Evolutionary conservation across 2,329 filamentous ascomycete genomes (phyloP).

Genomic region (Annulohypoxylon truncatum): DNA sequence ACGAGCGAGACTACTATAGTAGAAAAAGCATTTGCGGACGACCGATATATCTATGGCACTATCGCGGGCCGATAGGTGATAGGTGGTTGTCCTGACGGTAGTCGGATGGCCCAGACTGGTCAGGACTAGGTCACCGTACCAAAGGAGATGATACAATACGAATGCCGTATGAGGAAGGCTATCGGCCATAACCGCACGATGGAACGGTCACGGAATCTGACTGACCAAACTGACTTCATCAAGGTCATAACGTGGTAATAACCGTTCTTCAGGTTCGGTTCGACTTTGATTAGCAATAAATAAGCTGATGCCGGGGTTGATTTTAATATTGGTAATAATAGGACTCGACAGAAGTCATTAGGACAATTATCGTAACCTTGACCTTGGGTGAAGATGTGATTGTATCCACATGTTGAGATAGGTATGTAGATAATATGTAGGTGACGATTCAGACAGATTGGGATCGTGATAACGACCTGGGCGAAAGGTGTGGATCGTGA

Average conservation of each 20-base stretch:
- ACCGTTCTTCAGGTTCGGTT: conserved; percentile 11
- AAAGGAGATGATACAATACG: conserved; percentile 25
- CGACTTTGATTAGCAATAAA: conserved; percentile 24
- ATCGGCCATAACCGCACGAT: conserved; percentile 32
- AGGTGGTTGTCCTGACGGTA: conserved; percentile 11
- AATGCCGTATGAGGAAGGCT: conserved; percentile 28
- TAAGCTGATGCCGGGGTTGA: conserved; percentile 35
- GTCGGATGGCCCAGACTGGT: conserved; percentile 21
- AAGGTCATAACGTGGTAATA: conserved; percentile 28
- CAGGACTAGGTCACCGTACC: conserved; percentile 7
- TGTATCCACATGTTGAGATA: conserved; percentile 1
- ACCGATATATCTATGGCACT: conserved; percentile 35
- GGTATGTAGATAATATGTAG: background rate
- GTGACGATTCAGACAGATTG: background rate
- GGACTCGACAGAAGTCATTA: background rate
- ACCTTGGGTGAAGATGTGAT: background rate
- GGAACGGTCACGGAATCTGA: conserved; percentile 26
- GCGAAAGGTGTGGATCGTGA: conserved; percentile 5
- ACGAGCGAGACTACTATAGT: conserved; percentile 10
- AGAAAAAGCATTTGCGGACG: conserved; percentile 24
- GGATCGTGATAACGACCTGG: conserved; percentile 9
- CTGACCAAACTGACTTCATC: conserved; percentile 17
- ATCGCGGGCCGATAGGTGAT: conserved; percentile 35
- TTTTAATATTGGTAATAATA: conserved; percentile 10
- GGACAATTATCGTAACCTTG: background rate